Percentiles rank a stretch among this genome's conserved stretches.
Conservation (phyloP, 345 rosid genomes). For the Xanthoceras sorbifolium region DNA sequence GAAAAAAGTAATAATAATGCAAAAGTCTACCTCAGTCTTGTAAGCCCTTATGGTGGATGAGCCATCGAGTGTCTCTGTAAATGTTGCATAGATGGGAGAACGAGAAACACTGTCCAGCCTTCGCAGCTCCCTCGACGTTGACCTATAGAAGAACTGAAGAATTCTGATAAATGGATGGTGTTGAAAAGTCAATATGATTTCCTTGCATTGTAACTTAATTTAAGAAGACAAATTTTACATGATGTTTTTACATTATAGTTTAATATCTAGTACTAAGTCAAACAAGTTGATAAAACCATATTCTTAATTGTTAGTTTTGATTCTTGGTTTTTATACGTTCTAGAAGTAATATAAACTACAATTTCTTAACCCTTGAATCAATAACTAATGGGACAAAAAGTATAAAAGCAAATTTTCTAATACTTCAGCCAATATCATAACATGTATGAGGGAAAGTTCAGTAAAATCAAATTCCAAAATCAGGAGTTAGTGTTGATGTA, state of each 20-base stretch:
- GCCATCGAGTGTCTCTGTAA: constrained; percentile 89
- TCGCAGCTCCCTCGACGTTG: constrained; percentile 91
- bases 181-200: not conserved
- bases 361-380: not conserved
- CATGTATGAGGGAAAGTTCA: not conserved
- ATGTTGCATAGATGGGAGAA: constrained; percentile 88
- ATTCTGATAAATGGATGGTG: constrained; percentile 26
- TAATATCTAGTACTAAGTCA: not conserved
- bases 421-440: not conserved
- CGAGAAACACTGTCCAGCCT: constrained; percentile 93
- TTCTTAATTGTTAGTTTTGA: not conserved
- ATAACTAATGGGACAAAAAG: not conserved
- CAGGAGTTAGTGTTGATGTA: not conserved
- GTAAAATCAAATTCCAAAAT: not conserved
- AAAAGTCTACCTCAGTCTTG: constrained; percentile 63
- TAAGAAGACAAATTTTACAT: not conserved
- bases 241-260: not conserved
- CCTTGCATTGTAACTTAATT: not conserved
- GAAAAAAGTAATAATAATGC: not conserved
- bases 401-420: not conserved
- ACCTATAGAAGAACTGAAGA: constrained; percentile 90
- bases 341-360: not conserved
- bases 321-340: not conserved
- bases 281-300: not conserved
- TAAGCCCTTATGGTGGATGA: constrained; percentile 92